Base-by-base conservation (phyloP, 805 yeast genomes). In the Candida adriatica region DNA sequence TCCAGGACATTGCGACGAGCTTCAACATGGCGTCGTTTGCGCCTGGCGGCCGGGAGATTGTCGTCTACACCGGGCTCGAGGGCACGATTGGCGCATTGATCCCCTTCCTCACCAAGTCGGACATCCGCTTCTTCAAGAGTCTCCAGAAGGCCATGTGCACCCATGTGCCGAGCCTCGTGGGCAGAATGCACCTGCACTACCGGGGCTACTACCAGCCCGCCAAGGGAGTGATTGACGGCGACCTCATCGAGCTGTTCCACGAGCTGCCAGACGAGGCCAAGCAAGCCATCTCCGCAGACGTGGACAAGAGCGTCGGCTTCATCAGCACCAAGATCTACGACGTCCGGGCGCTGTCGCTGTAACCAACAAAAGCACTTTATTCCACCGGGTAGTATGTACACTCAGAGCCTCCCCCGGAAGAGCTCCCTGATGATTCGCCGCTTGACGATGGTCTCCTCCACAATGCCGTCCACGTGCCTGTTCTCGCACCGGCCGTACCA, bases 401-500 rank as follows among this genome's bases (percentile, higher is more conserved):
- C n/a, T n/a, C n/a, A n/a, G n/a, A 29, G 35, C 14, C 41, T 37
- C 1, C 82, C 80, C 47, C 87, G 66, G 42, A 62, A 76, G 29
- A 81, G 53, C 34, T 72, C 77, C 33, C 65, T 58, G 7, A 83
- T 70, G 14, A 83, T 64, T 6, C 54, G 53, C 6, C 71, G 70
- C 0, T 58, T 55, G 10, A 59, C 28, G 4, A 83, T 49, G 3
- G 84, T 73, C 41, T 73, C 73, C 18, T 61, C 48, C 1, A 81
- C 68, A 5, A 85, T 65, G 0, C 81, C 79, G 45, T 76, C 81
- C n/a, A 84, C 77, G 27, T 70, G 66, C 5, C 63, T 59, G 0
- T 90, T 86, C 29, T 61, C 57, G 3, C 84, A 86, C 31, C 84
- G 61, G 0, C 94, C 92, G 50, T 83, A 84, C 94, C 94, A 84